Evolutionary conservation across 2,329 filamentous ascomycete species (phyloP).

Genomic region (Botrytis sinoallii): DNA sequence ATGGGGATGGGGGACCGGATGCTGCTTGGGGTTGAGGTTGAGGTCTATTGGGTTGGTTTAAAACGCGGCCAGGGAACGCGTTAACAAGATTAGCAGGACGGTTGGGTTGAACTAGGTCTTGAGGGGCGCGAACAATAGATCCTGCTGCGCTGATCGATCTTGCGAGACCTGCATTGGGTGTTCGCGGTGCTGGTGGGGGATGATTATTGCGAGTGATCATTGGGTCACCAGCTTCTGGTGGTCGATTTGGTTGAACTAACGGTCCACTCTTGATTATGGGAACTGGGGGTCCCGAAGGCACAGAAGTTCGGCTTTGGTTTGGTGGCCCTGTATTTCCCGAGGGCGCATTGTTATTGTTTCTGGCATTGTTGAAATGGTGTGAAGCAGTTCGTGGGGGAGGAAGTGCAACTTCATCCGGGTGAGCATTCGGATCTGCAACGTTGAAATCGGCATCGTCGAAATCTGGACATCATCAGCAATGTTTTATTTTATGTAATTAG

Average conservation of each 20-base stretch:
- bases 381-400: slow-evolving; percentile 36
- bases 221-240: slow-evolving; percentile 24
- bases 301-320: slow-evolving; percentile 36
- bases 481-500: slow-evolving; percentile 37
- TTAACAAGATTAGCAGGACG: slow-evolving; percentile 23
- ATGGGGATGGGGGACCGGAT: slow-evolving; percentile 28
- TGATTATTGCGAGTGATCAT: slow-evolving; percentile 21
- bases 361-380: slow-evolving; percentile 25
- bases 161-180: slow-evolving; percentile 33
- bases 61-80: slow-evolving; percentile 27
- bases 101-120: slow-evolving; percentile 23
- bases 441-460: slow-evolving; percentile 77
- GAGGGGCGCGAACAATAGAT: slow-evolving; percentile 24
- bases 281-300: slow-evolving; percentile 21
- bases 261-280: slow-evolving; percentile 23
- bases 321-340: slow-evolving; percentile 18
- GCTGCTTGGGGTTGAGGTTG: slow-evolving; percentile 12
- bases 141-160: slow-evolving; percentile 31
- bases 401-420: slow-evolving; percentile 74
- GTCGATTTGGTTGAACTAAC: slow-evolving; percentile 33
- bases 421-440: slow-evolving; percentile 59
- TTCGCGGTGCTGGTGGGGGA: slow-evolving; percentile 34
- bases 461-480: slow-evolving; percentile 48
- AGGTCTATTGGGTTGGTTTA: slow-evolving; percentile 38
- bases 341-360: slow-evolving; percentile 22